These are phyloP conservation scores for Spizellomyces sp. DNA, from an alignment of 192 early-diverging fungal genomes.

Conservation along the genomic window DNA sequence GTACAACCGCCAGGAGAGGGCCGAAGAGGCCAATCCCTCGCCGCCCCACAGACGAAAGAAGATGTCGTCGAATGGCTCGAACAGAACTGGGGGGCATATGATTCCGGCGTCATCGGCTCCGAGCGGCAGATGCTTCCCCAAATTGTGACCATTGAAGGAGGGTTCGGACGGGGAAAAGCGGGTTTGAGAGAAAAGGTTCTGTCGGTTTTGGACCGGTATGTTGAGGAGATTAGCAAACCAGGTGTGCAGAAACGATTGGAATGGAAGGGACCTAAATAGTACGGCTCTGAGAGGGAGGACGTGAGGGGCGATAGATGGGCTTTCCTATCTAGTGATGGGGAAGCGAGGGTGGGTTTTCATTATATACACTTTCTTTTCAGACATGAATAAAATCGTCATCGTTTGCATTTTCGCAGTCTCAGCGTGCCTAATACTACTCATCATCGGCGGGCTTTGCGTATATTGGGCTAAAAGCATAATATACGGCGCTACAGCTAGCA, in stretches of 20 bases:
- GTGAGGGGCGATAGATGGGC: too few relatives aligned
- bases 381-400: too few relatives aligned
- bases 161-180: constrained; percentile 46
- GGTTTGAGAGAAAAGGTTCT: constrained; percentile 53
- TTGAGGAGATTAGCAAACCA: constrained; percentile 11
- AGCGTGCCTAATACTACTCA: too few relatives aligned
- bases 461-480: too few relatives aligned
- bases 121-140: constrained; percentile 12
- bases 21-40: constrained; percentile 1
- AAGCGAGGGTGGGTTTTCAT: too few relatives aligned
- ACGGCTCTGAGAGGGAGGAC: too few relatives aligned
- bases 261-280: neutral
- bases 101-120: constrained; percentile 37
- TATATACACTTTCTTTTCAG: too few relatives aligned
- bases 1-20: constrained; percentile 17
- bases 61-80: constrained; percentile 40
- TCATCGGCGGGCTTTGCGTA: too few relatives aligned
- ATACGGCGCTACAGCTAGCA: too few relatives aligned
- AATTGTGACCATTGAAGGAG: constrained; percentile 30
- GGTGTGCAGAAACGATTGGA: neutral
- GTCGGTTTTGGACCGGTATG: constrained; percentile 38
- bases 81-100: constrained; percentile 54
- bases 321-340: too few relatives aligned
- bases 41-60: constrained; percentile 26
- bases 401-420: too few relatives aligned